Evolutionary conservation across 345 rosid species (phyloP).

Genomic region (Isatis tinctoria): DNA sequence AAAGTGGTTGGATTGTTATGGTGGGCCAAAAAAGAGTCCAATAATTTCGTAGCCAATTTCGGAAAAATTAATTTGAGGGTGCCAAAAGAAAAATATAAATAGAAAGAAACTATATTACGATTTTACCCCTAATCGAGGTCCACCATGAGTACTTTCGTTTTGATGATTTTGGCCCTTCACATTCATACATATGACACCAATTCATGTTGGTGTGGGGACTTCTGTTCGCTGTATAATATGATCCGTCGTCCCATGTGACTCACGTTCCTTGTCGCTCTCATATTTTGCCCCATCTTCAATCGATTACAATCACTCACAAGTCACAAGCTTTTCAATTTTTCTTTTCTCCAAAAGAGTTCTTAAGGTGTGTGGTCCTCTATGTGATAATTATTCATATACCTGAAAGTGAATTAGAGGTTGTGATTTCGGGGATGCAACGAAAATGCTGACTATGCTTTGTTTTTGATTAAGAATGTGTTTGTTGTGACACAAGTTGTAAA

Average conservation of each 20-base stretch:
- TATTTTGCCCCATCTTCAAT: constrained; percentile 25
- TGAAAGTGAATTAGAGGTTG: constrained; percentile 6
- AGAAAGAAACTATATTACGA: not conserved
- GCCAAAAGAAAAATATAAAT: not conserved
- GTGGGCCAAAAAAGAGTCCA: constrained; percentile 29
- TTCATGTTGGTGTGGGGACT: constrained; percentile 37
- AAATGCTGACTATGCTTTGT: not conserved
- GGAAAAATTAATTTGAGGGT: not conserved
- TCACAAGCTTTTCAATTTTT: constrained; percentile 14
- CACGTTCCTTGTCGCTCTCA: constrained; percentile 40
- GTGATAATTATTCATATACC: constrained; percentile 1
- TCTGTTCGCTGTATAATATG: constrained; percentile 26
- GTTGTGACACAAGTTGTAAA: not conserved
- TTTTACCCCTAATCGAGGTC: constrained; percentile 12
- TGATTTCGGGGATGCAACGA: not conserved
- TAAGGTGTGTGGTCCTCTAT: constrained; percentile 17
- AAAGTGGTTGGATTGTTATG: constrained; percentile 29
- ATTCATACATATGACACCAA: constrained; percentile 29
- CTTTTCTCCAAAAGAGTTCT: not conserved
- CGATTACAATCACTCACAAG: constrained; percentile 20
- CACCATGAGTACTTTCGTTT: constrained; percentile 15
- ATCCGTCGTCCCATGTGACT: constrained; percentile 33
- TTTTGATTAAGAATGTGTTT: not conserved
- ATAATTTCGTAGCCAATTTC: constrained; percentile 25
- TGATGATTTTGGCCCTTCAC: constrained; percentile 25